Base-by-base conservation (phyloP, 2,329 filamentous ascomycete genomes). In the Calonectria henricotiae region DNA sequence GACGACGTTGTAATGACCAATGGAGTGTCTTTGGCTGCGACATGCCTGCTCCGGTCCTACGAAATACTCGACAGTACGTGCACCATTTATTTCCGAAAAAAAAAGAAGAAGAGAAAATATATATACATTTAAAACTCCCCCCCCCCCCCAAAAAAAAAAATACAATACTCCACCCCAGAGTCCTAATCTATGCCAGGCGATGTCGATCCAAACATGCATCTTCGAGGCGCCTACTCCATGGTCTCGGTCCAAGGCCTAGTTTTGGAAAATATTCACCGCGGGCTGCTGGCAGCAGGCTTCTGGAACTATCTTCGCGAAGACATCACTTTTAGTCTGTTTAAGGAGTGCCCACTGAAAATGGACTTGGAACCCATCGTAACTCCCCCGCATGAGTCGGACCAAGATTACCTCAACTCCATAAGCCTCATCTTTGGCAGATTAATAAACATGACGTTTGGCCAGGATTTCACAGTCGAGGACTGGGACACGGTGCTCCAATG, bases 251-350 rank as follows among this genome's bases (percentile, higher is more conserved):
- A 77, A 8, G 75, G 39, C 64, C 66, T 76, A 1, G 67, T 75
- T 7, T 70, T 76, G 0, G 77, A 74, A 3, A 70, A 76, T 0
- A 46, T 75, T 1, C 73, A 75, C 0, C 68, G 76, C 3, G 79
- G 79, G 0, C 73, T 87, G 0, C 71, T 82, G 2, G 79, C 79
- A 4, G 82, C 85, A 1, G 85, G 85, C 0, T 85, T 85, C 65
- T 88, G 85, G 86, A 88, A 88, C 69, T 87, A 87, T 64, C 80
- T 88, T 0, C 82, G 86, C 1, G 85, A 88, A 74, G 85, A 88
- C 43, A 87, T 88, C n/a, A 87, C 86, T 0, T 85, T 87, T n/a
- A 85, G 85, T n/a, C 74, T 88, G 0, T 86, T 85, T 46, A 79
- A 83, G 43, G 75, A 79, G 6, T 83, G 83, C 25, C 79, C 80